Evolutionary conservation across 768 basidiomycete genomes (phyloP).

Genomic region (Tulasnella sp.): DNA sequence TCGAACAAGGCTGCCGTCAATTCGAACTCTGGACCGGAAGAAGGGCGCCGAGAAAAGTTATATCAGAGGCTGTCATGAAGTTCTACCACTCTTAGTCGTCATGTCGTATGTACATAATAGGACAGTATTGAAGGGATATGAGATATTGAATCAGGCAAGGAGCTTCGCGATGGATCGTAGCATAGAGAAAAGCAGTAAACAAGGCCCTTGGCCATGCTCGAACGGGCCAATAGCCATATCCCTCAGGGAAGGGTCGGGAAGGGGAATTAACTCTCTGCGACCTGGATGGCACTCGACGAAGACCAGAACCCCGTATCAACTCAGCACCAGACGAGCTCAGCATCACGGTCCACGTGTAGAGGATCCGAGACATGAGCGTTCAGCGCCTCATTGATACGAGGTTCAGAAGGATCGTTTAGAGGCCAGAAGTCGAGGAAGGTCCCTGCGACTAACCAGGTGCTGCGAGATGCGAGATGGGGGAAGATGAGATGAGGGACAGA

Average conservation of each 20-base stretch:
- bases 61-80: constrained; percentile 26
- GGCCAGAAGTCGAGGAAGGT: not conserved
- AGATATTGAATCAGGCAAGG: not conserved
- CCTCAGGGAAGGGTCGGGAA: not conserved
- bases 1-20: constrained; percentile 84
- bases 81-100: constrained; percentile 21
- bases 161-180: not conserved
- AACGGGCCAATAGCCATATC: not conserved
- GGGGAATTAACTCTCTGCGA: not conserved
- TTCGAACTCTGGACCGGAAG: constrained; percentile 74
- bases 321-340: constrained; percentile 1
- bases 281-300: not conserved
- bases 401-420: not conserved
- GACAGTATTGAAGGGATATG: not conserved
- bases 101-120: not conserved
- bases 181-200: not conserved
- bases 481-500: not conserved
- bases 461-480: not conserved
- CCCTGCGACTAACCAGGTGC: not conserved
- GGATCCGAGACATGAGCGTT: not conserved
- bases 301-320: not conserved
- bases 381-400: not conserved
- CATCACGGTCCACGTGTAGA: not conserved
- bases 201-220: not conserved
- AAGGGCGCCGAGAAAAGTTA: constrained; percentile 26